These are phyloP conservation scores for Aphanomyces stellatus DNA, from an alignment of 352 stramenopile genomes.

Conservation along the genomic window DNA sequence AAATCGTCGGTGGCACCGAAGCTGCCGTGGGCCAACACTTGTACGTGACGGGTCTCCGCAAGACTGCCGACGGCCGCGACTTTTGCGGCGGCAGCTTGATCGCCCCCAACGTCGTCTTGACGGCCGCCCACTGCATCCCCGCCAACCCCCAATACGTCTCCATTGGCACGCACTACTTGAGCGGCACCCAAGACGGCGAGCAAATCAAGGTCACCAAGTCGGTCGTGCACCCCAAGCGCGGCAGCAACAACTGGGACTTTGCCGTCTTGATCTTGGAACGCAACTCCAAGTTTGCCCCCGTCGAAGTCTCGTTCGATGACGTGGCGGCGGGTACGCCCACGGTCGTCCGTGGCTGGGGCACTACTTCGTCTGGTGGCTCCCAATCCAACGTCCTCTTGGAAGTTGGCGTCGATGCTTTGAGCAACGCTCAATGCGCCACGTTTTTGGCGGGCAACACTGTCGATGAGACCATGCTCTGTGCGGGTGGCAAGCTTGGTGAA, in stretches of 20 bases:
- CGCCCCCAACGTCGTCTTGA: constrained; percentile 27
- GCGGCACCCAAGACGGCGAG: constrained; percentile 27
- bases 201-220: constrained; percentile 27
- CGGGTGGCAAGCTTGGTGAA: constrained; percentile 35
- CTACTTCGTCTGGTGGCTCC: constrained; percentile 22
- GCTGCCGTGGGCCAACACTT: not conserved
- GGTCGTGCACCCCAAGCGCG: constrained; percentile 24
- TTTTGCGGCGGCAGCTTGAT: constrained; percentile 29
- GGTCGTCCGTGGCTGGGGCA: constrained; percentile 30
- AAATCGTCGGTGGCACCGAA: constrained; percentile 7
- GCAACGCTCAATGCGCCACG: constrained; percentile 28
- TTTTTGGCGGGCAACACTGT: constrained; percentile 35
- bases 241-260: constrained; percentile 32
- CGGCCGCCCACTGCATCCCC: constrained; percentile 25
- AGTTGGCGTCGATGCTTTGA: constrained; percentile 35
- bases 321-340: constrained; percentile 25
- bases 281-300: constrained; percentile 24
- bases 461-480: constrained; percentile 55
- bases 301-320: constrained; percentile 35
- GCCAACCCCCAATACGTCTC: constrained; percentile 38
- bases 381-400: constrained; percentile 28
- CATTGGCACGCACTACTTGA: constrained; percentile 44
- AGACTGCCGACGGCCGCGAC: not conserved
- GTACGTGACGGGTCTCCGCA: not conserved
- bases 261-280: constrained; percentile 31